phyloP scores from a whole-genome alignment of 2,329 filamentous ascomycete genomes.

The Diaporthe batatas region DNA sequence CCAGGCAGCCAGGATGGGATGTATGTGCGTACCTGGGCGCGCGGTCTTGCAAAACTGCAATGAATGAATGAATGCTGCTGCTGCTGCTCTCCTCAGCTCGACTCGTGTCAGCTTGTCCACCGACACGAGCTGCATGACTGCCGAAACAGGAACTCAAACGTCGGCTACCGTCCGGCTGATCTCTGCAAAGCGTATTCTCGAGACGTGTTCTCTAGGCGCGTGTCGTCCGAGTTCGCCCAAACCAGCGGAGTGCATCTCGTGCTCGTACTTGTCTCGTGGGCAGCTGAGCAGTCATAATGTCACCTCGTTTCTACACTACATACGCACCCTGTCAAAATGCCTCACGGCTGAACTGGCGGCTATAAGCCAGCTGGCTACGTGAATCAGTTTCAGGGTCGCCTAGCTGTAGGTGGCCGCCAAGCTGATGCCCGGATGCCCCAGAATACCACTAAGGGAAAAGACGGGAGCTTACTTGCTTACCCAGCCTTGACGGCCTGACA shows the following conservation, averaged over 20 bases:
- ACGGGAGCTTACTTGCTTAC: constrained; percentile 15
- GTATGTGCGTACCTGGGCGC: neutral
- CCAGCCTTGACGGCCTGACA: neutral
- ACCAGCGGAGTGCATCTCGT: neutral
- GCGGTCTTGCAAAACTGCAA: neutral
- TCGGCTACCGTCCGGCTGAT: constrained; percentile 15
- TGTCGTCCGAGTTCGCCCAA: neutral
- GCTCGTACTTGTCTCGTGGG: constrained; percentile 17
- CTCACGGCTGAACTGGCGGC: constrained; percentile 18
- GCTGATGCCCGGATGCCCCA: neutral
- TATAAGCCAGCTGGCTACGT: neutral
- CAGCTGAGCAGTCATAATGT: neutral
- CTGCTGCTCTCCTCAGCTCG: constrained; percentile 25
- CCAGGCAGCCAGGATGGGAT: neutral
- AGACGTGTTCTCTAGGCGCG: neutral
- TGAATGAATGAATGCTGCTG: neutral
- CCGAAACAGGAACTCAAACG: constrained; percentile 27
- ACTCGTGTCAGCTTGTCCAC: constrained; percentile 11
- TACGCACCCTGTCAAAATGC: neutral
- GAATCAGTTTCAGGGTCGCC: neutral
- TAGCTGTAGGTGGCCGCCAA: neutral
- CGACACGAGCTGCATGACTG: constrained; percentile 22
- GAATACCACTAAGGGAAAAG: constrained; percentile 4
- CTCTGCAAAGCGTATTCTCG: constrained; percentile 9
- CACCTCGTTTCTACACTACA: neutral